Conservation (phyloP, 768 basidiomycete genomes). For the Mrakia gelida region DNA sequence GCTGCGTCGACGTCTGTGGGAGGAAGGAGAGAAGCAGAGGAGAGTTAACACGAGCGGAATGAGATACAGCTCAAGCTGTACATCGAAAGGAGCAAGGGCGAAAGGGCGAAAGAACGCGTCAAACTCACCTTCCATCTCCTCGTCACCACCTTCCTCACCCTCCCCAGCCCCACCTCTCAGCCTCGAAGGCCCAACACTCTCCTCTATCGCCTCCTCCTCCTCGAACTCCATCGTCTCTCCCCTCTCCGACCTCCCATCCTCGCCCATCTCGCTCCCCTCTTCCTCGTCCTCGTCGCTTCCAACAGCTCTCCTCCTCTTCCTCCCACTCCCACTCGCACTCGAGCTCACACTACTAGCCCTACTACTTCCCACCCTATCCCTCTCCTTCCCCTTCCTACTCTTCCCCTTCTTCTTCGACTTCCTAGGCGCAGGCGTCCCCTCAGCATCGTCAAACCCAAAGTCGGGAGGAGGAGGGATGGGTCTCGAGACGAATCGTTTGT, state of each 20-base stretch:
- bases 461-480: background rate
- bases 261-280: background rate
- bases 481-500: constrained; percentile 20
- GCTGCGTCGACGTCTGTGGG: constrained; percentile 9
- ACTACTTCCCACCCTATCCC: background rate
- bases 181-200: constrained; percentile 13
- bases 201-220: background rate
- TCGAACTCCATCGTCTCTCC: background rate
- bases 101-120: background rate
- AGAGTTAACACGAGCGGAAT: too few species aligned
- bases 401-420: background rate
- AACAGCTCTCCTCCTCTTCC: background rate
- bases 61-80: too few species aligned
- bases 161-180: background rate
- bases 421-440: background rate
- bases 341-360: background rate
- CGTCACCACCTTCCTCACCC: background rate
- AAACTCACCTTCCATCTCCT: background rate
- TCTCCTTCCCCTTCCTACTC: background rate
- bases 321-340: background rate
- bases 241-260: background rate
- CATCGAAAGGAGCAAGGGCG: too few species aligned
- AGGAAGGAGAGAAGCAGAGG: background rate
- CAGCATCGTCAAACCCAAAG: background rate
- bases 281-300: background rate